These are phyloP conservation scores for Mucor circinelloides DNA, from an alignment of 371 early-diverging fungal species.

Conservation along the genomic window DNA sequence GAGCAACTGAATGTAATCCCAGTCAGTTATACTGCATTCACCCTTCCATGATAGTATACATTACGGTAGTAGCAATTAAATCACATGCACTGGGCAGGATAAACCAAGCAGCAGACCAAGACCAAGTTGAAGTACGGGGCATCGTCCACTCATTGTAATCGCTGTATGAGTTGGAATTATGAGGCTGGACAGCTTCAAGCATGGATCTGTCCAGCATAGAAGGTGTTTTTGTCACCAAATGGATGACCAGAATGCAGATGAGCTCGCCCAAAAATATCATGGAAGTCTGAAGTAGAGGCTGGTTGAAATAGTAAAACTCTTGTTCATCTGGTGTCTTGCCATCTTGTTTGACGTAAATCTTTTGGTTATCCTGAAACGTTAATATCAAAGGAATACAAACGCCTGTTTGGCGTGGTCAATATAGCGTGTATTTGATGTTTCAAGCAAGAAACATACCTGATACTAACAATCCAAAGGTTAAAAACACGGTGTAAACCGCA, in stretches of 20 bases:
- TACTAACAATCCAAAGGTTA: slow-evolving; percentile 27
- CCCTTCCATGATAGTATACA: background rate
- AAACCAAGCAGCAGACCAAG: slow-evolving; percentile 42
- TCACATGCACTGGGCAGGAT: slow-evolving; percentile 49
- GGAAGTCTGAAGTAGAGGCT: slow-evolving; percentile 46
- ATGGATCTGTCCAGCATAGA: slow-evolving; percentile 36
- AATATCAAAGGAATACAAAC: slow-evolving; percentile 48
- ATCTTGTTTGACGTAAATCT: slow-evolving; percentile 22
- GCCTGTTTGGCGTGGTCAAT: slow-evolving; percentile 21
- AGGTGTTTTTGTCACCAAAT: slow-evolving; percentile 38
- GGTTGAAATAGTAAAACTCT: slow-evolving; percentile 27
- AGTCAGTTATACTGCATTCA: background rate
- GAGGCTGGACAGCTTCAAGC: slow-evolving; percentile 40
- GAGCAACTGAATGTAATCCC: slow-evolving; percentile 26
- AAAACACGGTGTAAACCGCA: slow-evolving; percentile 18
- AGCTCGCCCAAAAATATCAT: slow-evolving; percentile 55
- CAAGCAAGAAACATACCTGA: slow-evolving; percentile 17
- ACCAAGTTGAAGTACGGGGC: slow-evolving; percentile 29
- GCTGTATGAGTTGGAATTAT: slow-evolving; percentile 16
- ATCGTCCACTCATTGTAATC: slow-evolving; percentile 27
- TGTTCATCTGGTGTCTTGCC: background rate
- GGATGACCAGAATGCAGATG: slow-evolving; percentile 44
- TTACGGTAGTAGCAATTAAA: slow-evolving; percentile 48
- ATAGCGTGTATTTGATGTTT: background rate
- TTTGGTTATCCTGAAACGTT: slow-evolving; percentile 45